Conservation (phyloP, 495 filamentous ascomycete genomes). For the Xylaria palmicola region DNA sequence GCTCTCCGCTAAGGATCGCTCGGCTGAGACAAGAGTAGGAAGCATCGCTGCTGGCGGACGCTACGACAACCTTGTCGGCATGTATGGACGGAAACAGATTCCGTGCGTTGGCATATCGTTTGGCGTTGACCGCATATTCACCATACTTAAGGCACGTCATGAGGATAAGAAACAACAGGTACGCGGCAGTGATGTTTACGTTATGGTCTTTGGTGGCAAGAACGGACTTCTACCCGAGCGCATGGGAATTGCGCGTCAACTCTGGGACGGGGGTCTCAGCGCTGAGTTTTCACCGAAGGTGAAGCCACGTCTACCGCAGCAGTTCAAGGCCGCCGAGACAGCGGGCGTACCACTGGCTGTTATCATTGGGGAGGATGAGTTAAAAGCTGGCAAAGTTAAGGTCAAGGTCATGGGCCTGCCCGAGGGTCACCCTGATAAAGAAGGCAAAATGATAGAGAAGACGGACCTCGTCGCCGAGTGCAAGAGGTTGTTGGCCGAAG, state of each 20-base stretch:
- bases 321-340: constrained; percentile 78
- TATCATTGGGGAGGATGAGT: constrained; percentile 79
- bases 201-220: constrained; percentile 93
- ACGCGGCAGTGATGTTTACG: constrained; percentile 73
- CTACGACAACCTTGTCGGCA: constrained; percentile 90
- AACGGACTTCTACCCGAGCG: constrained; percentile 77
- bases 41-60: constrained; percentile 72
- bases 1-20: constrained; percentile 38
- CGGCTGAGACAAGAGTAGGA: constrained; percentile 58
- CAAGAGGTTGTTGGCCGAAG: constrained; percentile 35
- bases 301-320: constrained; percentile 73
- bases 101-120: constrained; percentile 95
- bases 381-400: constrained; percentile 70
- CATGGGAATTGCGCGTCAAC: constrained; percentile 66
- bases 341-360: constrained; percentile 70
- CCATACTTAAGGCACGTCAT: constrained; percentile 77
- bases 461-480: constrained; percentile 63
- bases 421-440: constrained; percentile 82
- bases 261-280: constrained; percentile 82
- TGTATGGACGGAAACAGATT: constrained; percentile 87
- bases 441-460: constrained; percentile 69
- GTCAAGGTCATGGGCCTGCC: constrained; percentile 81
- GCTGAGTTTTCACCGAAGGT: constrained; percentile 77
- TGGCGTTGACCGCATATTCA: constrained; percentile 93
- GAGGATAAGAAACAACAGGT: constrained; percentile 53